Evolutionary conservation across 2,329 filamentous ascomycete species (phyloP).

Genomic region (Sporothrix variecibatus): DNA sequence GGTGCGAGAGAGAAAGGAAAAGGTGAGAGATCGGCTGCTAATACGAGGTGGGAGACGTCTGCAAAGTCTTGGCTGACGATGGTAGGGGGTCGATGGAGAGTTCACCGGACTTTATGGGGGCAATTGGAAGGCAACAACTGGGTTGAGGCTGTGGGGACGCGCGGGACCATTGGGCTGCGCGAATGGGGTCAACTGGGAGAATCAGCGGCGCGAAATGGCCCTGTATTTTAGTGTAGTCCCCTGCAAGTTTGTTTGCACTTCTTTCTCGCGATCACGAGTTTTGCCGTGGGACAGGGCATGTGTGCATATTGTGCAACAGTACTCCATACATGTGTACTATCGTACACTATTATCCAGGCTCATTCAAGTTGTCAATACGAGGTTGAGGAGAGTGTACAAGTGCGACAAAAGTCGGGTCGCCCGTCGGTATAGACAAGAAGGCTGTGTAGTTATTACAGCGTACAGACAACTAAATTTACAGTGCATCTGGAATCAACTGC

Average conservation of each 20-base stretch:
- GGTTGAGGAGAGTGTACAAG: background rate
- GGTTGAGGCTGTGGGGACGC: background rate
- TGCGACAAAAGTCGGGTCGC: background rate
- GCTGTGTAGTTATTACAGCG: too few relatives aligned
- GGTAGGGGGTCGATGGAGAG: background rate
- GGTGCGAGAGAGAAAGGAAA: background rate
- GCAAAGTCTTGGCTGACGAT: conserved; percentile 19
- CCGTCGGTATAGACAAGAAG: background rate
- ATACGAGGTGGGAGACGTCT: background rate
- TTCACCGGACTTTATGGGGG: background rate
- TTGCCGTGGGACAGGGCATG: background rate
- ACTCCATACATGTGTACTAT: background rate
- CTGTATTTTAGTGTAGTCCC: background rate
- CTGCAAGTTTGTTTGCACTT: background rate
- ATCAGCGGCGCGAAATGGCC: background rate
- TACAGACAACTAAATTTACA: too few relatives aligned
- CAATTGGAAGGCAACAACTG: background rate
- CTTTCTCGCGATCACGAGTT: background rate
- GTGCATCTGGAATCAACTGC: background rate
- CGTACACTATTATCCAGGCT: background rate
- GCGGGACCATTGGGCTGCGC: background rate
- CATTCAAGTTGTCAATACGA: background rate
- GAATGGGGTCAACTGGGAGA: background rate
- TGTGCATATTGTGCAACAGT: background rate
- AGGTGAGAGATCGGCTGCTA: background rate